Evolutionary conservation across 140 eudicot genomes (phyloP).

Genomic region (Flaveria floridana): DNA sequence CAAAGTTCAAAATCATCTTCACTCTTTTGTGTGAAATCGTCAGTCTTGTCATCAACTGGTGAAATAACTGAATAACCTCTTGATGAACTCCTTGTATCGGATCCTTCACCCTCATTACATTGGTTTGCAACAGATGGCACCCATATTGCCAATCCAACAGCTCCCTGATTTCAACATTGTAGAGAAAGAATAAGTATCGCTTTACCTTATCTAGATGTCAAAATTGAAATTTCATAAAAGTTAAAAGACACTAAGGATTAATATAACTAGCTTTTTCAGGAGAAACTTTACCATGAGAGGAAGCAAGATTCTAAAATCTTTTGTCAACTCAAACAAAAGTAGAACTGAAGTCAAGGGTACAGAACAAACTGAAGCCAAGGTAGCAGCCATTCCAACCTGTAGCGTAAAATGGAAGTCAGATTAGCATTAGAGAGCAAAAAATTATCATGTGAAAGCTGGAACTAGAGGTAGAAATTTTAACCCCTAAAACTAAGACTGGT

Average conservation of each 20-base stretch:
- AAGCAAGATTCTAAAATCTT: slow-evolving; percentile 94
- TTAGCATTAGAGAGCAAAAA: background rate
- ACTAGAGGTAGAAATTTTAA: background rate
- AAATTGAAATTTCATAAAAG: background rate
- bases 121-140: slow-evolving; percentile 91
- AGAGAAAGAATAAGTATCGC: background rate
- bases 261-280: background rate
- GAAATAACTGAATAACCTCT: slow-evolving; percentile 73
- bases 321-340: slow-evolving; percentile 92
- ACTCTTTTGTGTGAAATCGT: slow-evolving; percentile 45
- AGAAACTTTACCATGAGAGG: slow-evolving; percentile 76
- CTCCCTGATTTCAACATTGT: slow-evolving; percentile 55
- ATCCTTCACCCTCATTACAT: slow-evolving; percentile 57
- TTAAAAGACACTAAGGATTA: background rate
- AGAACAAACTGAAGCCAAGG: slow-evolving; percentile 95
- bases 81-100: slow-evolving; percentile 40
- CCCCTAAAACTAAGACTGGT: background rate
- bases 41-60: slow-evolving; percentile 48
- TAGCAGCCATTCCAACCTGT: slow-evolving; percentile 99
- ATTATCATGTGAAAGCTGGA: background rate
- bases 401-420: slow-evolving; percentile 19
- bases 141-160: slow-evolving; percentile 99
- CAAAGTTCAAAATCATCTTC: slow-evolving; percentile 79
- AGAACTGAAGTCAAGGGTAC: slow-evolving; percentile 97
- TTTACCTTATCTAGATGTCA: background rate